A percentile compares a stretch with the other conserved stretches of the same genome.
These are phyloP conservation scores for Tephrocybe rancida DNA, from an alignment of 768 basidiomycete genomes.

Conservation along the genomic window DNA sequence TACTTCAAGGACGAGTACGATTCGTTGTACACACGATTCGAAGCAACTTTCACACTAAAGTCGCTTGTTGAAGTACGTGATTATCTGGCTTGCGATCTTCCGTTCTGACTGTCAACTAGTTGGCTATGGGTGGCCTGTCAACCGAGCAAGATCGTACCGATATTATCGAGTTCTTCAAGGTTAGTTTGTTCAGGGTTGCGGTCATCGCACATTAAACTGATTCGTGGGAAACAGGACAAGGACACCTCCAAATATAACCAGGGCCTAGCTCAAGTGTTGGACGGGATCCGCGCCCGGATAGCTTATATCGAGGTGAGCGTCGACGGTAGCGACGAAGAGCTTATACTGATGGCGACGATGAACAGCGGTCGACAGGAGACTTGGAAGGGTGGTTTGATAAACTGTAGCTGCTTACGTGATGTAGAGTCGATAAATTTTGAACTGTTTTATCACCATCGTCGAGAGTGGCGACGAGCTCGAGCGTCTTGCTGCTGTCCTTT, in stretches of 20 bases:
- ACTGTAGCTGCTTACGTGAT: constrained; percentile 25
- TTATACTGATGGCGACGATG: neutral
- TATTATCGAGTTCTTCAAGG: constrained; percentile 77
- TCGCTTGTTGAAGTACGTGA: constrained; percentile 53
- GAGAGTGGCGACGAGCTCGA: constrained; percentile 22
- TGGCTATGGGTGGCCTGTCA: constrained; percentile 43
- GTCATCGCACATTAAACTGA: constrained; percentile 2
- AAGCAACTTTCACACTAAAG: constrained; percentile 64
- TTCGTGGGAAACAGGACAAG: constrained; percentile 50
- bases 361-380: constrained; percentile 61
- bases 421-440: constrained; percentile 21
- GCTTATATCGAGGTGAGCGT: constrained; percentile 62
- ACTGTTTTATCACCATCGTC: constrained; percentile 22
- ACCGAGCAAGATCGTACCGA: constrained; percentile 66
- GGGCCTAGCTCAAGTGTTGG: constrained; percentile 66
- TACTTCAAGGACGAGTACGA: constrained; percentile 77
- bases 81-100: constrained; percentile 11
- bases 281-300: constrained; percentile 61
- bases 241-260: constrained; percentile 71
- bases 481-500: constrained; percentile 11
- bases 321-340: neutral
- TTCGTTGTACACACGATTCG: constrained; percentile 66
- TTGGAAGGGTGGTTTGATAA: constrained; percentile 53
- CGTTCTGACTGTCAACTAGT: constrained; percentile 29
- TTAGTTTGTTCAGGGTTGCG: constrained; percentile 28